phyloP scores from a whole-genome alignment of 345 rosid species.

The Citrus sp. region DNA sequence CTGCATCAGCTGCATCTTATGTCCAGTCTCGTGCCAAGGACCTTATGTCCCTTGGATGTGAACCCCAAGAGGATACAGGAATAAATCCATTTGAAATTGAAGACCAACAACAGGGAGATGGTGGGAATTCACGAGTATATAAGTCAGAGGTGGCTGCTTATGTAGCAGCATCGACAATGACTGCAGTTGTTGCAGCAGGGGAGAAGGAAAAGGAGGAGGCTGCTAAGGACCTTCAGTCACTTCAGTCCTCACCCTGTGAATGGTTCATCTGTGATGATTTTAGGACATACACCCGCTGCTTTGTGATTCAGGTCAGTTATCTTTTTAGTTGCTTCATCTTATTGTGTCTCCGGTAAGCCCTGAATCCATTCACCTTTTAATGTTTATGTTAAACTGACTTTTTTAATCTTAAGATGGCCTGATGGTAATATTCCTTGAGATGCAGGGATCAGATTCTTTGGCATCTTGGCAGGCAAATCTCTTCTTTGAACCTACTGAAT shows the following conservation, averaged over 20 bases:
- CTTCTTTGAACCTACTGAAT: constrained; percentile 79
- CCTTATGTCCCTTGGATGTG: constrained; percentile 30
- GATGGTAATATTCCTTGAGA: neutral
- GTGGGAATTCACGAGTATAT: constrained; percentile 29
- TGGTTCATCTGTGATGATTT: constrained; percentile 90
- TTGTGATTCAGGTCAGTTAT: constrained; percentile 70
- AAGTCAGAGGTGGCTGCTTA: constrained; percentile 81
- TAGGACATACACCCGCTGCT: constrained; percentile 64
- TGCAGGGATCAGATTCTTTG: constrained; percentile 84
- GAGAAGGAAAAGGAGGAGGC: constrained; percentile 81
- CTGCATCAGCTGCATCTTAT: constrained; percentile 90
- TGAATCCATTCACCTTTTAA: neutral
- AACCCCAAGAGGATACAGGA: constrained; percentile 7
- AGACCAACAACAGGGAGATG: constrained; percentile 25
- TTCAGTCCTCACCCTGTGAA: constrained; percentile 82
- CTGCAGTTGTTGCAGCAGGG: constrained; percentile 78
- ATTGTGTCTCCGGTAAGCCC: neutral
- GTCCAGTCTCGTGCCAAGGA: constrained; percentile 56
- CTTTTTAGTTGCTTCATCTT: constrained; percentile 4
- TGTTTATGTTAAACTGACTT: neutral
- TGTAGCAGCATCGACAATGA: constrained; percentile 82
- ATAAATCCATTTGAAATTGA: constrained; percentile 7
- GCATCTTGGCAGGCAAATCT: constrained; percentile 95
- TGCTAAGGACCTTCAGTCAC: constrained; percentile 69
- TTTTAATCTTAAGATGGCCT: neutral